Evolutionary conservation across 2,329 filamentous ascomycete genomes (phyloP), one percentile per base, ranked within the genome.

Genomic region (Lachnum nothofagi): DNA sequence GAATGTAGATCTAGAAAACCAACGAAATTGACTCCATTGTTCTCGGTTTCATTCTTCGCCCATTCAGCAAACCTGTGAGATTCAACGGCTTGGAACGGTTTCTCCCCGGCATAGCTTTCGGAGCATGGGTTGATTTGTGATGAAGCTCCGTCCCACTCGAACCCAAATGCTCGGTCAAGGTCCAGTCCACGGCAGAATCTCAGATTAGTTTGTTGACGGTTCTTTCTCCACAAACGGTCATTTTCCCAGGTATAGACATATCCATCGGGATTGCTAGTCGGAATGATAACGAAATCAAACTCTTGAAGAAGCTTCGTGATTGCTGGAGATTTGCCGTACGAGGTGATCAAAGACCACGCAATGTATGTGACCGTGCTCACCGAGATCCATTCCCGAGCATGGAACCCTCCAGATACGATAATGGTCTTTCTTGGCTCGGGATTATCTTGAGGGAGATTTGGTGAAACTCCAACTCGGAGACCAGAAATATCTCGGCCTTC

Each of bases 371-470:
- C 88, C 0, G 90, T 95, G 61, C 85, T 93, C 1, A 86, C 90
- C 40, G 89, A 88, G 57, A 98, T 95, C 93, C 93, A 98, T 73
- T 98, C 93, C 31, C 93, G 81, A 3, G 91, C 91, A 67, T 97
- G 93, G n/a, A 87, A 76, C 42, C 91, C 91, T 46, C 89, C 93
- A 3, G 83, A 83, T 17, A 98, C 74, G 43, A 95, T 73, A 48
- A 95, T 81, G 0, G 88, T 91, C 65, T 88, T 88, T 42, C 87
- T 80, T 4, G 73, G 75, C 10, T 64, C 61, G 3, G 67, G 63
- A 2, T 70, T 60, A 5, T 75, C 67, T 23, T 76, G 62, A 46
- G 72, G 62, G 39, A 72, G 60, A 64, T 73, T 72, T 61, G 75
- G 70, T 48, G 75, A 71, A 1, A 78, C 77, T 16, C 91, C 88